Percentiles rank a stretch among this genome's conserved stretches.
These are phyloP conservation scores for Agarophyton chilense DNA, from an alignment of 23 red algal species.

Conservation along the genomic window DNA sequence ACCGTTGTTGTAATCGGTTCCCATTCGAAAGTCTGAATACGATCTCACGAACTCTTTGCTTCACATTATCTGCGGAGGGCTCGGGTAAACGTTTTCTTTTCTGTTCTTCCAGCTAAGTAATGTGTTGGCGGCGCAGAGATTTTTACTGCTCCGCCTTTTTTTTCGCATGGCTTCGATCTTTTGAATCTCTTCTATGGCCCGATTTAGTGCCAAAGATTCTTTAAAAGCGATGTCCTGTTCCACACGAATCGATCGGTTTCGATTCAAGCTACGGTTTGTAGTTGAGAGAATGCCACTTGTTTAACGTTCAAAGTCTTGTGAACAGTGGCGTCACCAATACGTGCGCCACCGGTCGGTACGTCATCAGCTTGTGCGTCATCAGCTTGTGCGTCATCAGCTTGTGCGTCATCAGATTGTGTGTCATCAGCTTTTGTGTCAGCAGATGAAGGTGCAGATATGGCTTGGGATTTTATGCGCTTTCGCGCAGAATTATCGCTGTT, in stretches of 20 bases:
- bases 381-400: too few relatives aligned
- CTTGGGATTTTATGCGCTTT: too few relatives aligned
- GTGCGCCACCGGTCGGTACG: too few relatives aligned
- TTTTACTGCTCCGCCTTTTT: conserved; percentile 4
- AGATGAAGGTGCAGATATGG: too few relatives aligned
- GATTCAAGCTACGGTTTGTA: too few relatives aligned
- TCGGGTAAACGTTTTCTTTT: conserved; percentile 32
- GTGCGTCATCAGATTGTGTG: too few relatives aligned
- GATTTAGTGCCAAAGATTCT: conserved; percentile 52
- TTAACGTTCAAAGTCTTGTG: too few relatives aligned
- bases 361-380: too few relatives aligned
- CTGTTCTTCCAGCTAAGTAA: neutral
- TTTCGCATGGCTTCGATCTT: conserved; percentile 9
- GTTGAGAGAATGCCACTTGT: conserved; percentile 39
- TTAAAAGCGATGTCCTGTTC: conserved; percentile 45
- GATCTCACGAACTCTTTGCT: conserved; percentile 31
- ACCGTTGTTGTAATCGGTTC: conserved; percentile 47
- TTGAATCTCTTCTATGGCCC: conserved; percentile 38
- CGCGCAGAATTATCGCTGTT: too few relatives aligned
- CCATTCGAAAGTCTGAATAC: conserved; percentile 40
- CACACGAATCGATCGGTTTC: too few relatives aligned
- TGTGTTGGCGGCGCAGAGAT: neutral
- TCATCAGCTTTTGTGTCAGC: too few relatives aligned
- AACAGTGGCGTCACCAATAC: too few relatives aligned
- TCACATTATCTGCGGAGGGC: neutral